Evolutionary conservation across 768 basidiomycete species (phyloP).

Genomic region (Suillus ampliporus): DNA sequence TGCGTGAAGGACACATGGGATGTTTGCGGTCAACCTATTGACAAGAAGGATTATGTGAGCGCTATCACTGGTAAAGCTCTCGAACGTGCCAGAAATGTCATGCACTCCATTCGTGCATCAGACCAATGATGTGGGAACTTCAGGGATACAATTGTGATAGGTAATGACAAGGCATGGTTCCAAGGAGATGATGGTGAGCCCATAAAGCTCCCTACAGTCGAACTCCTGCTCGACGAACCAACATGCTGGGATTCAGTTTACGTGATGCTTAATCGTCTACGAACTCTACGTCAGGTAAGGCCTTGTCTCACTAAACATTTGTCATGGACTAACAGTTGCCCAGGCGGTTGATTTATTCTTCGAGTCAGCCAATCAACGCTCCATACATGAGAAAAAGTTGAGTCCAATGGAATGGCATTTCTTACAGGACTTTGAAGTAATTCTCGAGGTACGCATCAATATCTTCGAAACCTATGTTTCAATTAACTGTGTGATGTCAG

Average conservation of each 20-base stretch:
- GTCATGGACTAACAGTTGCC: background rate
- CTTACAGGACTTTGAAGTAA: constrained; percentile 10
- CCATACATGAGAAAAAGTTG: background rate
- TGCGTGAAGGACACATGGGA: background rate
- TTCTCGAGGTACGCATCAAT: constrained; percentile 2
- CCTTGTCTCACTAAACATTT: too few relatives aligned
- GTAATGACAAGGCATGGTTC: background rate
- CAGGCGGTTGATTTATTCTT: constrained; percentile 4
- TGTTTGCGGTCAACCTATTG: too few relatives aligned
- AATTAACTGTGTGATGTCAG: too few relatives aligned
- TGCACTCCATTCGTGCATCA: background rate
- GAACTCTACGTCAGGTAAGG: background rate
- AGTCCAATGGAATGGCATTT: constrained; percentile 3
- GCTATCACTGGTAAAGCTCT: too few relatives aligned
- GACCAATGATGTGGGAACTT: background rate
- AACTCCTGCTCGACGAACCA: constrained; percentile 37
- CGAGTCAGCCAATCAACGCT: background rate
- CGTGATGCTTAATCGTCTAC: constrained; percentile 36
- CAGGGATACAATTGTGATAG: background rate
- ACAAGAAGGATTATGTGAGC: too few relatives aligned
- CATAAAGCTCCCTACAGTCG: background rate
- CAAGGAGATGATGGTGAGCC: background rate
- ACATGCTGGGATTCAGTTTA: background rate
- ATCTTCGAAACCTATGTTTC: too few relatives aligned
- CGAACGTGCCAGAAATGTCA: background rate